These are phyloP conservation scores for Pelargonium myrrhifolium DNA, from an alignment of 441 rosid species.

Conservation along the genomic window DNA sequence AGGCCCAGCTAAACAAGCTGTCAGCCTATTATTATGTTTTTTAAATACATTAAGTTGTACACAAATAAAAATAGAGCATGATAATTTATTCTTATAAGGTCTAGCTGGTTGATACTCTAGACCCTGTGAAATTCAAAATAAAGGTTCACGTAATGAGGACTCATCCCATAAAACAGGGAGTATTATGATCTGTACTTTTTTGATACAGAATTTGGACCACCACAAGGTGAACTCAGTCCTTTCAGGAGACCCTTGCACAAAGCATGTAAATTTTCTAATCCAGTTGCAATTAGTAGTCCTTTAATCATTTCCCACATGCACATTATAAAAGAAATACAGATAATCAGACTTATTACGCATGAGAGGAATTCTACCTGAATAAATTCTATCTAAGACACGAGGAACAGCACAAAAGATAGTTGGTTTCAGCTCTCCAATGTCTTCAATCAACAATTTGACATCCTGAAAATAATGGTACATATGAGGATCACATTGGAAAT, in stretches of 20 bases:
- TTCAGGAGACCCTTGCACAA: no score
- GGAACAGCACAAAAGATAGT: slow-evolving; percentile 91
- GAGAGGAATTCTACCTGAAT: slow-evolving; percentile 40
- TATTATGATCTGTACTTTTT: no score
- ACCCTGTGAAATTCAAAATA: not conserved
- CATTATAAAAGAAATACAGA: not conserved
- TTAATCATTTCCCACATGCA: not conserved
- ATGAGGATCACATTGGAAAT: not conserved
- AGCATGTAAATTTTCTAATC: no score
- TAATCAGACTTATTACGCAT: not conserved
- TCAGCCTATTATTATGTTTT: not conserved
- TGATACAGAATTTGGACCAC: no score
- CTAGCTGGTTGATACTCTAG: not conserved
- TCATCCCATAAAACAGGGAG: not conserved
- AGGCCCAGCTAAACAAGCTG: not conserved
- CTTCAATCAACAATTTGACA: slow-evolving; percentile 80
- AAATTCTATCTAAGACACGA: slow-evolving; percentile 82
- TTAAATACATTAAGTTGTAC: not conserved
- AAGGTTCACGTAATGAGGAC: not conserved
- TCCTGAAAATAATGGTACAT: slow-evolving; percentile 42
- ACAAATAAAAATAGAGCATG: not conserved
- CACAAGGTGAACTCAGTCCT: no score
- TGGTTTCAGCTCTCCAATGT: slow-evolving; percentile 85
- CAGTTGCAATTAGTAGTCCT: no score
- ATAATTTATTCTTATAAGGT: not conserved